Evolutionary conservation across 1,139 yeast species (phyloP).

Genomic region (Magnusiomyces magnusii): DNA sequence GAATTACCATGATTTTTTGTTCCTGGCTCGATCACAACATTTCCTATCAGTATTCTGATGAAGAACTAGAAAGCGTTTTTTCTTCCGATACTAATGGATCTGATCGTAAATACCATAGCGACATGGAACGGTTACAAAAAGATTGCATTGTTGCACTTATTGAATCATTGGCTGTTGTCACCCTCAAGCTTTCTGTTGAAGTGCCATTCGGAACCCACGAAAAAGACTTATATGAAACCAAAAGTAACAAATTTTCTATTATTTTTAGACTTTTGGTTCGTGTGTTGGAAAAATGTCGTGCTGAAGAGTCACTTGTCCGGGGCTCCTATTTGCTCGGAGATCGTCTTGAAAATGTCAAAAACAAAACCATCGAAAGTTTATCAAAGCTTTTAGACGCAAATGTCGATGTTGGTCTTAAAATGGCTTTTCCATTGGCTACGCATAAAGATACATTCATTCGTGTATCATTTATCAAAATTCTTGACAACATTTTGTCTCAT

Average conservation of each 20-base stretch:
- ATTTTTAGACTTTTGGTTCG: constrained; percentile 66
- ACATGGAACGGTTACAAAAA: constrained; percentile 22
- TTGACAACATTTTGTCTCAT: constrained; percentile 55
- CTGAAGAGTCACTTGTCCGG: constrained; percentile 18
- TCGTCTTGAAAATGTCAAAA: constrained; percentile 50
- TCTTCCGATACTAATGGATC: constrained; percentile 5
- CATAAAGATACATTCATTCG: constrained; percentile 60
- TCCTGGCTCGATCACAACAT: constrained; percentile 50
- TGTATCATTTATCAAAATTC: constrained; percentile 67
- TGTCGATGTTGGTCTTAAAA: constrained; percentile 68
- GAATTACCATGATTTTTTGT: constrained; percentile 49
- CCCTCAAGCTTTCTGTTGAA: constrained; percentile 30
- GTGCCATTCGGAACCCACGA: constrained; percentile 36
- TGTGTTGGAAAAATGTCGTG: constrained; percentile 54
- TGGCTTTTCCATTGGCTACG: constrained; percentile 72
- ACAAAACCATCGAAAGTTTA: constrained; percentile 59
- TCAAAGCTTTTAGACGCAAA: constrained; percentile 66
- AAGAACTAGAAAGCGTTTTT: constrained; percentile 8
- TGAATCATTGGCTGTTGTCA: constrained; percentile 21
- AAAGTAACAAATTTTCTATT: constrained; percentile 59
- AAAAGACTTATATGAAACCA: constrained; percentile 49
- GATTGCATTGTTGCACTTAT: constrained; percentile 25
- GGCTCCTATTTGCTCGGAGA: constrained; percentile 23
- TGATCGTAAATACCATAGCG: constrained; percentile 13
- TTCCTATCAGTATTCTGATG: constrained; percentile 3